Evolutionary conservation across 2,329 filamentous ascomycete genomes (phyloP).

Genomic region (Canariomyces notabilis): DNA sequence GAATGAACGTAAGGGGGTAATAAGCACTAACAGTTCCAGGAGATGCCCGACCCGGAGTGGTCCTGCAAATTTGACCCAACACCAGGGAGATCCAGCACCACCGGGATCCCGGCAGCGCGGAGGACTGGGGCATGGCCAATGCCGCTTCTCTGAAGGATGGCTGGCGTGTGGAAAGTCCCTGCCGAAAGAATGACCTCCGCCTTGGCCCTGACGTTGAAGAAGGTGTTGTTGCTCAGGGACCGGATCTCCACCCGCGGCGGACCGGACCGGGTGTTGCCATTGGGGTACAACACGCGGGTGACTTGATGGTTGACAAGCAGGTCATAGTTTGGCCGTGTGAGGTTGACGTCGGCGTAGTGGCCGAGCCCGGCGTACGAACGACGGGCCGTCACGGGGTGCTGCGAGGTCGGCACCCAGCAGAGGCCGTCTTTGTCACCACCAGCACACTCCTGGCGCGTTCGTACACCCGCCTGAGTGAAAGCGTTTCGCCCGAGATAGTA

Average conservation of each 20-base stretch:
- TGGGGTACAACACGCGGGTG: slow-evolving; percentile 10
- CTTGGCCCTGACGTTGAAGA: neutral
- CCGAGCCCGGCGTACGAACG: slow-evolving; percentile 27
- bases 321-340: slow-evolving; percentile 51
- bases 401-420: slow-evolving; percentile 29
- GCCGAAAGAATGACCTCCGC: slow-evolving; percentile 37
- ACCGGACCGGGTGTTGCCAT: neutral
- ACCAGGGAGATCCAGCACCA: slow-evolving; percentile 39
- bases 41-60: slow-evolving; percentile 22
- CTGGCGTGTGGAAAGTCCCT: slow-evolving; percentile 36
- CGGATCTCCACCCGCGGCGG: slow-evolving; percentile 7
- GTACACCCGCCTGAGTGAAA: slow-evolving; percentile 25
- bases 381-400: slow-evolving; percentile 25
- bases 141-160: slow-evolving; percentile 44
- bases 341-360: slow-evolving; percentile 27
- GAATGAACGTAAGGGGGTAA: too few relatives aligned
- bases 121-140: slow-evolving; percentile 37
- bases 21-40: neutral
- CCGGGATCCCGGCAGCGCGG: slow-evolving; percentile 32
- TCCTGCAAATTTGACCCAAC: slow-evolving; percentile 45
- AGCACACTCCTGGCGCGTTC: slow-evolving; percentile 23
- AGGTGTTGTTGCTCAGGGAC: neutral
- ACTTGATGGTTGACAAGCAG: slow-evolving; percentile 39
- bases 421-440: slow-evolving; percentile 27
- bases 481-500: slow-evolving; percentile 18